These are phyloP conservation scores for Niebla homalea DNA, from an alignment of 495 filamentous ascomycete species.

Conservation along the genomic window DNA sequence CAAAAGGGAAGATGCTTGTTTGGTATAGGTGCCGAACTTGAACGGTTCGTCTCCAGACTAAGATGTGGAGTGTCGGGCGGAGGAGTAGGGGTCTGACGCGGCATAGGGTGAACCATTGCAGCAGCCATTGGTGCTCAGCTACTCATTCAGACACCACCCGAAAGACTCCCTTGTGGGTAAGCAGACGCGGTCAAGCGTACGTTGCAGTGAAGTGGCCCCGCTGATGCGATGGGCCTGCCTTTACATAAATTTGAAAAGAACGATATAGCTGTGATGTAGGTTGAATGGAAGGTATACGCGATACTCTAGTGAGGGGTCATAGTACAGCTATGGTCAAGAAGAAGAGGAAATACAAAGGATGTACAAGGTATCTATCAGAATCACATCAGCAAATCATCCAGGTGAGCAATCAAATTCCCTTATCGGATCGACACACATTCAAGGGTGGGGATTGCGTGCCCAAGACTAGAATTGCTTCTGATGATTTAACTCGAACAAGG, in stretches of 20 bases:
- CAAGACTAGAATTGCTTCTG: too few relatives aligned
- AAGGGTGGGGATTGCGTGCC: too few relatives aligned
- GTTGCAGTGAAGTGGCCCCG: background rate
- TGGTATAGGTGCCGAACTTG: slow-evolving; percentile 50
- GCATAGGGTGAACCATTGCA: slow-evolving; percentile 36
- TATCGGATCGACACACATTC: too few relatives aligned
- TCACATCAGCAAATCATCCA: too few relatives aligned
- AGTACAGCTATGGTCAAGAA: background rate
- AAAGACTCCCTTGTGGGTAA: background rate
- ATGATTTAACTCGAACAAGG: too few relatives aligned
- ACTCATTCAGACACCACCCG: background rate
- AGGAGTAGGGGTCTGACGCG: slow-evolving; percentile 32
- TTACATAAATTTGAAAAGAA: too few relatives aligned
- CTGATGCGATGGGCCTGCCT: background rate
- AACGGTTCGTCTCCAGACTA: slow-evolving; percentile 23
- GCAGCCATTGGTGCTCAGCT: slow-evolving; percentile 30
- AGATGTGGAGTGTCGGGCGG: slow-evolving; percentile 30
- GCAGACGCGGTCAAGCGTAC: background rate
- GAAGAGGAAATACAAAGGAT: background rate
- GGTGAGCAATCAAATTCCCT: too few relatives aligned
- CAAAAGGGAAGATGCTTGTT: slow-evolving; percentile 84
- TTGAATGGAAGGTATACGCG: too few relatives aligned
- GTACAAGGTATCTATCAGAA: too few relatives aligned
- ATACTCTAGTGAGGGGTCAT: background rate
- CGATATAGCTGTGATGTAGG: too few relatives aligned